These are phyloP conservation scores for Acrodontium crateriforme DNA, from an alignment of 2,329 filamentous ascomycete genomes.

Conservation along the genomic window DNA sequence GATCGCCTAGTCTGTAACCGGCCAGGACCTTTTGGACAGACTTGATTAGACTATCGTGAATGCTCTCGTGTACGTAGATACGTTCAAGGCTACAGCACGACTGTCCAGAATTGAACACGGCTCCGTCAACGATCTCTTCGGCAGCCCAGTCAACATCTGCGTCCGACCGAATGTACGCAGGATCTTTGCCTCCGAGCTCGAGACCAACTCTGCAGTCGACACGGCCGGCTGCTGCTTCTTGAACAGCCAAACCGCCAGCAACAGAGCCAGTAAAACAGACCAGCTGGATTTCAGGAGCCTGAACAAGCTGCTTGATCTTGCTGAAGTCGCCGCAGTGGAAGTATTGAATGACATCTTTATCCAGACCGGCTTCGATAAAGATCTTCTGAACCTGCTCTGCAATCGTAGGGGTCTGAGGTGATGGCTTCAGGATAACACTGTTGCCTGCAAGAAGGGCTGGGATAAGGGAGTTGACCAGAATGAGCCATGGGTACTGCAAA, in stretches of 20 bases:
- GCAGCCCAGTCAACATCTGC: constrained; percentile 85
- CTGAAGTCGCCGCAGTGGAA: constrained; percentile 75
- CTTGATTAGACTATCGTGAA: constrained; percentile 71
- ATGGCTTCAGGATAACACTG: constrained; percentile 85
- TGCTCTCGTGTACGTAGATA: constrained; percentile 74
- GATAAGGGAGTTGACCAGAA: constrained; percentile 81
- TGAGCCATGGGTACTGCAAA: constrained; percentile 78
- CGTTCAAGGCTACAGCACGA: constrained; percentile 90
- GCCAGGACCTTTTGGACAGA: constrained; percentile 66
- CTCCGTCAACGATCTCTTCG: constrained; percentile 85
- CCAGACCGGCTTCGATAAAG: constrained; percentile 69
- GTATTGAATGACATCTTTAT: constrained; percentile 73
- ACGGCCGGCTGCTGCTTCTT: constrained; percentile 70
- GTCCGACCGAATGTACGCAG: constrained; percentile 74
- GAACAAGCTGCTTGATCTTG: constrained; percentile 65
- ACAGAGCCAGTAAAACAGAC: constrained; percentile 94
- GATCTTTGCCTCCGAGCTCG: constrained; percentile 89
- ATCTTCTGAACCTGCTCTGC: constrained; percentile 68
- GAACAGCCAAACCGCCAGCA: constrained; percentile 71
- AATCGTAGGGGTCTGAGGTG: constrained; percentile 85
- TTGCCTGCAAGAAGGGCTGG: constrained; percentile 86
- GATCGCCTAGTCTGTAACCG: constrained; percentile 77
- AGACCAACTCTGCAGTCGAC: constrained; percentile 69
- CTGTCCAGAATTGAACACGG: constrained; percentile 98
- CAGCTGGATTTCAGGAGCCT: constrained; percentile 60